Evolutionary conservation across 2,329 filamentous ascomycete genomes (phyloP), one percentile per base, ranked within the genome.

Genomic region (Aspergillus versicolor): DNA sequence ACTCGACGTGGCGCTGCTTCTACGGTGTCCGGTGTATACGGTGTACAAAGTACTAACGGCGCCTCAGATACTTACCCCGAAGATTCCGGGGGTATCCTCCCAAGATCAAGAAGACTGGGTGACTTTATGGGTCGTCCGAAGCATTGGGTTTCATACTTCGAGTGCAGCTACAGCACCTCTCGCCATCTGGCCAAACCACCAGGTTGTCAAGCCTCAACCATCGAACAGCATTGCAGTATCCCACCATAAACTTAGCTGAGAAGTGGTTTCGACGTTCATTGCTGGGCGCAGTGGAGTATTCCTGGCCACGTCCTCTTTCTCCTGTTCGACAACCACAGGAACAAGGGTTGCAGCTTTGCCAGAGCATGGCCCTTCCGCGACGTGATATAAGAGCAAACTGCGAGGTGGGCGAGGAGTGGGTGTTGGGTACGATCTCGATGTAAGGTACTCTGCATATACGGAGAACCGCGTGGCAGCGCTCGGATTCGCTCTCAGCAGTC

Each of bases 381-480:
- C 22, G 7, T 45, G 43, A 30, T 45, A 27, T n/a, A 27, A 24
- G 24, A 45, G 27, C 43, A 15, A 21, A 44, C 15, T 12, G 40
- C 17, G 21, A 24, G 11, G 21, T 7, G 24, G 21, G 9, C 3
- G 17, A 45, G 13, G 13, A 15, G 34, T 37, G 13, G n/a, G n/a
- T 27, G 43, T 24, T 45, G 52, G 27, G 55, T 50, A 49, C 50
- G 50, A 57, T 53, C 44, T 54, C 24, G 52, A 60, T 62, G 60
- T 58, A 62, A 62, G 60, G 60, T 58, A 62, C 60, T 59, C 52
- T 57, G 58, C 58, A 55, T 55, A 49, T 53, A 58, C 27, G 27
- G 34, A 15, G 34, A 15, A 37, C 41, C 42, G 57, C 54, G 59
- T 62, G 54, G 57, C 53, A 58, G 38, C 43, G 58, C 58, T 45